These are phyloP conservation scores for Fusarium cyanostomum DNA, from an alignment of 2,329 filamentous ascomycete species.

Conservation along the genomic window DNA sequence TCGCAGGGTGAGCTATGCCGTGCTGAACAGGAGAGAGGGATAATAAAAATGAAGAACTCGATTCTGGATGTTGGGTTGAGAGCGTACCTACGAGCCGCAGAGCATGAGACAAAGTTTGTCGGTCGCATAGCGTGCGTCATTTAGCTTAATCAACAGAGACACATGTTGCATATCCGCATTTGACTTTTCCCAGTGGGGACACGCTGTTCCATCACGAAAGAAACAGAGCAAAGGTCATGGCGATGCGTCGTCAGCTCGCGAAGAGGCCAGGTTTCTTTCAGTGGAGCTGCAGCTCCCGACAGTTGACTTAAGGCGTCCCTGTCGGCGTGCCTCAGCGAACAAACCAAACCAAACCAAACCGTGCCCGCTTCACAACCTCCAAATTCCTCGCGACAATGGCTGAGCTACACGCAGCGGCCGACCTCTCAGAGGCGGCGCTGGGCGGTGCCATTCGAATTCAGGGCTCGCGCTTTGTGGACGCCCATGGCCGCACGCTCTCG, in stretches of 20 bases:
- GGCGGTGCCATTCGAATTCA: constrained; percentile 46
- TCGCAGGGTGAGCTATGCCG: constrained; percentile 35
- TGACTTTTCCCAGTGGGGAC: background rate
- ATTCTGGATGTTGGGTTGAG: background rate
- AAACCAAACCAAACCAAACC: constrained; percentile 2
- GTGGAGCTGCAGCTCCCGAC: constrained; percentile 26
- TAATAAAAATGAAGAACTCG: constrained; percentile 6
- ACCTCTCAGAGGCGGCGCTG: constrained; percentile 49
- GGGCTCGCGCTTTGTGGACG: constrained; percentile 48
- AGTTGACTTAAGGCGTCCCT: constrained; percentile 2
- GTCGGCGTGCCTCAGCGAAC: constrained; percentile 21
- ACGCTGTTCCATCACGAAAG: too few relatives aligned
- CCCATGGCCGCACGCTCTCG: constrained; percentile 50
- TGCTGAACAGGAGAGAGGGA: constrained; percentile 25
- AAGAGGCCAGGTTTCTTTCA: constrained; percentile 22
- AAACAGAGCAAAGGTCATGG: background rate
- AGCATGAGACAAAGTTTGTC: background rate
- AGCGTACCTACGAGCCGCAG: too few relatives aligned
- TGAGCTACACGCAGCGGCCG: constrained; percentile 42
- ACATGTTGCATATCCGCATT: background rate
- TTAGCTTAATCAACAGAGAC: constrained; percentile 24
- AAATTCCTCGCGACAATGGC: constrained; percentile 22
- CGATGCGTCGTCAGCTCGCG: constrained; percentile 9
- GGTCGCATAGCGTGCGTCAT: constrained; percentile 24
- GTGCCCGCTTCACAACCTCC: constrained; percentile 20